These are phyloP conservation scores for Athelia psychrophila DNA, from an alignment of 1,284 basidiomycete genomes.

Conservation along the genomic window DNA sequence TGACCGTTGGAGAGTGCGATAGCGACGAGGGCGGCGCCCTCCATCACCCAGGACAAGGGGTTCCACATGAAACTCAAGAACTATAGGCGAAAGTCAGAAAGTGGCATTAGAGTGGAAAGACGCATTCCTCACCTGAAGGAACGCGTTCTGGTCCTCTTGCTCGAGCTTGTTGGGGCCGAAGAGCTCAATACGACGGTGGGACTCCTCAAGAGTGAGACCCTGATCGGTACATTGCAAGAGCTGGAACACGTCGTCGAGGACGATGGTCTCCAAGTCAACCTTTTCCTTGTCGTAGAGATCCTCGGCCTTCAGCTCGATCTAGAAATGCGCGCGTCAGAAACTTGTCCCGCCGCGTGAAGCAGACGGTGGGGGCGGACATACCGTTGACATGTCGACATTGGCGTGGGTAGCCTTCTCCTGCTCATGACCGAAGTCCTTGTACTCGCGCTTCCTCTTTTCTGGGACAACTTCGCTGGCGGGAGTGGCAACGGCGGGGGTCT, in stretches of 20 bases:
- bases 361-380: slow-evolving; percentile 28
- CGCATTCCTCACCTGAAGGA: slow-evolving; percentile 64
- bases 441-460: slow-evolving; percentile 82
- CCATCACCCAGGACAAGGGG: slow-evolving; percentile 99
- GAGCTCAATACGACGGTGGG: slow-evolving; percentile 82
- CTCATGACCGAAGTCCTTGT: slow-evolving; percentile 89
- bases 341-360: slow-evolving; percentile 4
- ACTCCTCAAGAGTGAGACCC: slow-evolving; percentile 79
- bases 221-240: slow-evolving; percentile 87
- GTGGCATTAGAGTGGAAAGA: slow-evolving; percentile 5
- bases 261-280: slow-evolving; percentile 96
- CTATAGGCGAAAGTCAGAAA: slow-evolving; percentile 35
- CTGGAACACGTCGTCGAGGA: slow-evolving; percentile 96
- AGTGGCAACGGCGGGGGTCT: slow-evolving; percentile 30
- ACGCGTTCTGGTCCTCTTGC: slow-evolving; percentile 82
- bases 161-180: slow-evolving; percentile 98
- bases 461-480: slow-evolving; percentile 22
- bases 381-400: slow-evolving; percentile 83
- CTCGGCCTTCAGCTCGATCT: slow-evolving; percentile 91
- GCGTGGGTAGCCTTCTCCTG: slow-evolving; percentile 71
- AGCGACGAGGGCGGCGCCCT: slow-evolving; percentile 94
- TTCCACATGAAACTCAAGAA: slow-evolving; percentile 99
- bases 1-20: slow-evolving; percentile 96
- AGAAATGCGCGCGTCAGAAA: slow-evolving; percentile 11
- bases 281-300: slow-evolving; percentile 99